Conservation (phyloP, 352 stramenopile genomes). For the Phytophthora pinifolia region DNA sequence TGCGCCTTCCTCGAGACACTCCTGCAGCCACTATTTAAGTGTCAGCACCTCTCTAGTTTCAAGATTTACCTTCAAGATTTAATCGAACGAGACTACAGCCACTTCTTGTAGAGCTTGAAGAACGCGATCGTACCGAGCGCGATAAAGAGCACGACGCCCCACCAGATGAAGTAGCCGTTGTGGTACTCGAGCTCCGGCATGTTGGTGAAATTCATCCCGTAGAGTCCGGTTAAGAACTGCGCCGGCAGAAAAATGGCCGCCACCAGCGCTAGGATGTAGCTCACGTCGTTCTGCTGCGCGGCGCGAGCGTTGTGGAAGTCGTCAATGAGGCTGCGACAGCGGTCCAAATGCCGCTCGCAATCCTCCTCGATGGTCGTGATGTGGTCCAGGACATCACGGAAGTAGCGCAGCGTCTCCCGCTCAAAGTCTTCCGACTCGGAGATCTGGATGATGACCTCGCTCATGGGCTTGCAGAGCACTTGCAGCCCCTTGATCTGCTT, state of each 20-base stretch:
- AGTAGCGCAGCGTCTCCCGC: slow-evolving; percentile 70
- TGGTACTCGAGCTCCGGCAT: slow-evolving; percentile 83
- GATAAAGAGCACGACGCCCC: slow-evolving; percentile 59
- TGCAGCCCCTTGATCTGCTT: slow-evolving; percentile 82
- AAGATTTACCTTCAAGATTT: too few relatives aligned
- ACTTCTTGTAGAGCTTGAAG: slow-evolving; percentile 81
- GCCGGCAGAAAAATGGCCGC: slow-evolving; percentile 79
- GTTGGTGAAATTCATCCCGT: slow-evolving; percentile 90
- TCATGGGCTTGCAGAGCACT: slow-evolving; percentile 70
- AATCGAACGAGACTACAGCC: too few relatives aligned
- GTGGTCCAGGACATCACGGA: slow-evolving; percentile 85
- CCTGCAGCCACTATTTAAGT: too few relatives aligned
- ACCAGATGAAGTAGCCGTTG: slow-evolving; percentile 85
- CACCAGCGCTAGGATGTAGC: slow-evolving; percentile 76
- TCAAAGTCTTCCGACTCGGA: slow-evolving; percentile 72
- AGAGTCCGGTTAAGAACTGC: slow-evolving; percentile 84
- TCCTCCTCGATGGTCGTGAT: slow-evolving; percentile 80
- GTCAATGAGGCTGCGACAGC: slow-evolving; percentile 63
- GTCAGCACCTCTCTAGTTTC: too few relatives aligned
- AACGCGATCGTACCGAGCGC: slow-evolving; percentile 42
- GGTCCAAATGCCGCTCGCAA: slow-evolving; percentile 76
- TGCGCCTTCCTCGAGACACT: background rate
- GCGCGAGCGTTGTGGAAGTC: slow-evolving; percentile 70
- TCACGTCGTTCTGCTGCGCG: slow-evolving; percentile 71
- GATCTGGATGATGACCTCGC: slow-evolving; percentile 68